These are phyloP conservation scores for Centrapalus pauciflorus DNA, from an alignment of 129 eudicot species.

Conservation along the genomic window DNA sequence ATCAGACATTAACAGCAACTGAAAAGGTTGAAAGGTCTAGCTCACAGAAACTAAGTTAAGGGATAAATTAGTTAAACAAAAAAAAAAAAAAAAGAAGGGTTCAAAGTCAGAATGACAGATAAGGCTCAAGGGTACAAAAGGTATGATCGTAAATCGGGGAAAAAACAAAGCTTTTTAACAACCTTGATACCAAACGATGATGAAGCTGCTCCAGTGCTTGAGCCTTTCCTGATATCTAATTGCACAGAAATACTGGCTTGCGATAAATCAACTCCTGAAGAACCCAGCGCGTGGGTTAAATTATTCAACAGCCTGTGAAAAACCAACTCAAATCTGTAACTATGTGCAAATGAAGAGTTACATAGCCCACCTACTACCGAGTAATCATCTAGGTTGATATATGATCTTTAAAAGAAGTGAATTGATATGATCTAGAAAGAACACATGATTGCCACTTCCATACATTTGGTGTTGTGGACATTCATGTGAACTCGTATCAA, in stretches of 20 bases:
- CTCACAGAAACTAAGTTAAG: not conserved
- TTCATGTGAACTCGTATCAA: not conserved
- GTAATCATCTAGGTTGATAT: not conserved
- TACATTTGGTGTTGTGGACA: not conserved
- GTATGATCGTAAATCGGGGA: not conserved
- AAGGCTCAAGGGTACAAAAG: not conserved
- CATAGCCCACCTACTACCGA: not conserved
- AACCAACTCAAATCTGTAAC: constrained; percentile 15
- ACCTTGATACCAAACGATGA: constrained; percentile 39
- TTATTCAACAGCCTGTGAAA: constrained; percentile 56
- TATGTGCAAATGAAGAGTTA: not conserved
- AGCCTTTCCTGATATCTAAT: constrained; percentile 58
- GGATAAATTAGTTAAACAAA: not conserved
- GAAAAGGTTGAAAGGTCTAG: not conserved
- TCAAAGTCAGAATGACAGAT: not conserved
- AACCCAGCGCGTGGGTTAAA: constrained; percentile 50
- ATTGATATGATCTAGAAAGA: not conserved
- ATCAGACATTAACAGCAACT: not conserved
- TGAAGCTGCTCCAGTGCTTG: constrained; percentile 28
- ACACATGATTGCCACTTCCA: not conserved
- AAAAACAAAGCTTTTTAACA: not conserved
- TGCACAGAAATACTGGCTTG: constrained; percentile 84
- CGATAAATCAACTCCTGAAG: constrained; percentile 82
- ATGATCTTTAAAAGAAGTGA: not conserved
- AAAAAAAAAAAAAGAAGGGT: not conserved